Evolutionary conservation across 257 asterid genomes (phyloP), one percentile per base, ranked within the genome.

Genomic region (Eucommia ulmoides): DNA sequence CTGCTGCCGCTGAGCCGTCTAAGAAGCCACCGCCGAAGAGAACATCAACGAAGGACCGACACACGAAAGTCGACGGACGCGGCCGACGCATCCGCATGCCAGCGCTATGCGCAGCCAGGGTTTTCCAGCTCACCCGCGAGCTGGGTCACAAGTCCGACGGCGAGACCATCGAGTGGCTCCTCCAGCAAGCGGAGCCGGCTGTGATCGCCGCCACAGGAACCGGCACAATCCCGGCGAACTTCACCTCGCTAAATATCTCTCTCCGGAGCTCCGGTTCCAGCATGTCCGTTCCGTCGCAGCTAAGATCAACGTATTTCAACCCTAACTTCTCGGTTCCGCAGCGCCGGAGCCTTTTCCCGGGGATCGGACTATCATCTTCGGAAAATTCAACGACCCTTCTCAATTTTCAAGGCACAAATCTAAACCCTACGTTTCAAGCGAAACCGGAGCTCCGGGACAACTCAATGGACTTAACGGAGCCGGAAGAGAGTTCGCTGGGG

Each of bases 41-140:
- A 0, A 77, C 89, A 0, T 84, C 97, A 1, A 84, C 95, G 1
- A 88, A 88, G 52, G 97, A 88, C 51, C 83, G 97, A 15, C 97
- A 88, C 56, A 88, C 97, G 0, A 84, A 88, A 41, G 97, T 88
- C 1, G 97, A 88, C 50, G 97, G 97, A 7, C 81, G 97, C 0
- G 97, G 95, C 2, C 74, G 97, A 41, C 88, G 97, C 24, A 88
- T 88, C 60, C 93, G 95, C 63, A 88, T 88, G 97, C 97, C 97
- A 0, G 97, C 92, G 0, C 72, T 84, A 1, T 88, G 95, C 33
- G 97, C 97, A 0, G 95, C 97, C 66, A 79, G 97, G 88, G 97
- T 88, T 75, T 88, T 88, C 35, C 97, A 88, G 64, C 88, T 88
- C 14, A 88, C 97, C 0, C 83, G 97, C 0, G 97, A 88, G 50